Conservation (phyloP, 805 yeast genomes). For the Kluyveromyces siamensis region DNA sequence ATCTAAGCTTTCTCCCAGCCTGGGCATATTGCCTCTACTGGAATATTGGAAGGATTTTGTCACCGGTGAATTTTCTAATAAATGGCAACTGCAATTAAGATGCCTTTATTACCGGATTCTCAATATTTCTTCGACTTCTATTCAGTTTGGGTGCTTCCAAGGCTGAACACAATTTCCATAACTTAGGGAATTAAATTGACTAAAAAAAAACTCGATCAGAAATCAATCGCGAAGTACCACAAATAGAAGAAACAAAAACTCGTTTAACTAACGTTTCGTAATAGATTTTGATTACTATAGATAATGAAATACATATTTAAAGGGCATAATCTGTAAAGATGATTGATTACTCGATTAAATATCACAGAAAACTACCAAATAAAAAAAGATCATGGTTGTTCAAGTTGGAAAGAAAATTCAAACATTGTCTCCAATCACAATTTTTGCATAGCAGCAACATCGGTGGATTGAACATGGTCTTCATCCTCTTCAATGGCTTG, state of each 20-base stretch:
- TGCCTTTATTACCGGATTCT: no score
- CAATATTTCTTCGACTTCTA: no score
- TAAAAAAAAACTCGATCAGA: neutral
- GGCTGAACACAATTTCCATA: no score
- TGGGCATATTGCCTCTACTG: neutral
- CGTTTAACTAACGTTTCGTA: neutral
- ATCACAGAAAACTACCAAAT: neutral
- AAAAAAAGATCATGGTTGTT: neutral
- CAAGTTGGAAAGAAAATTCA: constrained; percentile 1
- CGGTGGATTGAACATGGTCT: constrained; percentile 99
- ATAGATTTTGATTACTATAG: no score
- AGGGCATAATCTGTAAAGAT: neutral
- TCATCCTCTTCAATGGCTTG: constrained; percentile 73
- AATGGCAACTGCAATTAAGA: no score
- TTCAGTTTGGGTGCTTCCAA: no score
- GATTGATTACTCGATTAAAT: neutral
- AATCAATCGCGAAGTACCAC: neutral
- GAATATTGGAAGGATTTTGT: neutral
- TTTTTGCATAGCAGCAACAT: constrained; percentile 97
- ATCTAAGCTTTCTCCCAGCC: neutral
- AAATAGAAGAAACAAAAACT: no score
- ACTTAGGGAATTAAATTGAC: no score
- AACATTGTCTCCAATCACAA: constrained; percentile 43
- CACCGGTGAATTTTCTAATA: neutral
- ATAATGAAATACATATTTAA: neutral